Base-by-base conservation (phyloP, 163 green algal species). In the Chlorella variabilis region DNA sequence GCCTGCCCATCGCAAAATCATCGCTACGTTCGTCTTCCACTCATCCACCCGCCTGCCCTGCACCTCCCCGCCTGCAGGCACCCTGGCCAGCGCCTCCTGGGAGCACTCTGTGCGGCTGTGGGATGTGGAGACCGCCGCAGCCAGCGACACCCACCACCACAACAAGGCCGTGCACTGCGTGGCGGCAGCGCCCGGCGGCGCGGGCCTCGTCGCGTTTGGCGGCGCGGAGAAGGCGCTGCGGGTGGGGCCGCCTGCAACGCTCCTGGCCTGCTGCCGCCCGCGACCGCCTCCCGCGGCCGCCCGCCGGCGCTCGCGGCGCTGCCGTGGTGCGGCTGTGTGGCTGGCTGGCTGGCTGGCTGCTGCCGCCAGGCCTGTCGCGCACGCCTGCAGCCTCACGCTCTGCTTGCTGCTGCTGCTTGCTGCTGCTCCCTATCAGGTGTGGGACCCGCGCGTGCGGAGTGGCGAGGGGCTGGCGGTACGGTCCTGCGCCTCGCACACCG, bases 51-150 rank as follows among this genome's bases (percentile, higher is more conserved):
- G 33, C 29, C 25, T 9, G 8, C 27, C 33, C 6, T 2, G 3
- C 21, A 27, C 49, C 51, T 41, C 31, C 89, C 96, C 66, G 92
- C 85, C 51, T 88, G 9, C 62, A 48, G 73, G 82, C 18, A 80
- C 74, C 6, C 56, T 97, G 11, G 87, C 88, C 83, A 95, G 84
- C 49, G 89, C 88, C 20, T 93, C 89, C 6, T 97, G 92, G 94
- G 94, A 98, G 84, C 92, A 97, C 75, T 90, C 85, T 69, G 87
- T 94, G 36, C 83, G 90, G 36, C 31, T 86, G 29, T 97, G 92
- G 89, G 94, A 97, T 74, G 87, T 88, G 2, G 82, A 82, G 1
- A 84, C 82, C 0, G 80, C 81, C 18, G 61, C 75, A 17, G 84
- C 86, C 27, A 83, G 81, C 11, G 90, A 95, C 41, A 94, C 90